Evolutionary conservation across 768 basidiomycete species (phyloP).

Genomic region (Xanthoconium purpureum): DNA sequence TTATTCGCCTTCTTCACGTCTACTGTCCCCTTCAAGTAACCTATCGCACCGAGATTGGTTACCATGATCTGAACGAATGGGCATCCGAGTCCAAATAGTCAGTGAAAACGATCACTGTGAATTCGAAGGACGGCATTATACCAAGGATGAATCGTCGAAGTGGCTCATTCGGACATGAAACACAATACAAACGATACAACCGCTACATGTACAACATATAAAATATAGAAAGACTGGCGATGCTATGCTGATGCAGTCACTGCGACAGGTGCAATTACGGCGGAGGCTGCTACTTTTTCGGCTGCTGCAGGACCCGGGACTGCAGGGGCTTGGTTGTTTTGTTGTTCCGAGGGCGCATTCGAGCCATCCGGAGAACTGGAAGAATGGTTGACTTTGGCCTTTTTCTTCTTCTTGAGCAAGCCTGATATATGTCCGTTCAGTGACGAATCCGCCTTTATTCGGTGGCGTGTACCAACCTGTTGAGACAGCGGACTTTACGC

Average conservation of each 20-base stretch:
- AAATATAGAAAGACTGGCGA: not conserved
- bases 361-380: conserved; percentile 22
- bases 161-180: not conserved
- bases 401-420: conserved; percentile 74
- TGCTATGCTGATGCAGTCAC: conserved; percentile 19
- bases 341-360: conserved; percentile 11
- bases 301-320: not conserved
- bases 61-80: conserved; percentile 21
- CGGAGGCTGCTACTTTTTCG: conserved; percentile 54
- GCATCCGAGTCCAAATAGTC: too few relatives aligned
- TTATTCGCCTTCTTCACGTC: conserved; percentile 79
- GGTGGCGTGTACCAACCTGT: conserved; percentile 50
- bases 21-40: conserved; percentile 53
- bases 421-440: conserved; percentile 40
- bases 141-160: too few relatives aligned
- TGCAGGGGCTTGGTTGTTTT: not conserved
- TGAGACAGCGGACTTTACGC: conserved; percentile 86
- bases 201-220: not conserved
- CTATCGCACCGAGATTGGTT: too few relatives aligned
- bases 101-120: too few relatives aligned
- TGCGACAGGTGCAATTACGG: conserved; percentile 1
- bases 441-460: not conserved
- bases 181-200: not conserved
- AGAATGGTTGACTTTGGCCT: conserved; percentile 44
- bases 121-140: too few relatives aligned